Base-by-base conservation (phyloP, 2,329 filamentous ascomycete genomes). In the Fusarium decemcellulare region DNA sequence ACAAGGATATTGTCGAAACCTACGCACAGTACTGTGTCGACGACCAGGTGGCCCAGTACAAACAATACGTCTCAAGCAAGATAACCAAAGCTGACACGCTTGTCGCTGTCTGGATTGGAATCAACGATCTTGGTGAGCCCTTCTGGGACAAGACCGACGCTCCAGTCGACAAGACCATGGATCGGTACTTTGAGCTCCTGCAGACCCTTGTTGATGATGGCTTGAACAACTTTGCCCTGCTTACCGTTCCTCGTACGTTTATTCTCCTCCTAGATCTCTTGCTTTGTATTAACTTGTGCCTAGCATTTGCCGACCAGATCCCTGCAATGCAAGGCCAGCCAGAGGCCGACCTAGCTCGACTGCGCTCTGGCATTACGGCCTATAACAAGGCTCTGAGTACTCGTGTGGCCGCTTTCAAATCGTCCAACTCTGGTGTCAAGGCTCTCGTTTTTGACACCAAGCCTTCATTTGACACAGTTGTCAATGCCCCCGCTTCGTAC, bases 61-160 rank as follows among this genome's bases (percentile, higher is more conserved):
- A 70, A 14, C 48, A 70, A 43, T 70, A 72, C 29, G 50, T 70
- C 11, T 59, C 67, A 2, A 29, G 58, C 0, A 58, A 58, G n/a
- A 56, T 67, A 1, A 48, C 23, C 11, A 23, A 50, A 0, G 23
- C 27, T 0, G 44, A 72, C 0, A 59, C 61, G 0, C 48, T 72
- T 8, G 59, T 70, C 6, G 63, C 61, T 6, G 63, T 72, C 23
- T 72, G 70, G 70, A 70, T 72, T 6, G 70, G 70, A 1, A 72
- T 72, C 15, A 72, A 72, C 29, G 70, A 72, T 29, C 60, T 72
- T 15, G 70, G 70, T 0, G 67, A 72, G 34, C 55, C 70, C 0
- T 72, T 68, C 29, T 72, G 69, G 70, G 63, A 66, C 10, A 63
- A 58, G 46, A 57, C 58, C 0, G 60, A 44, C 4, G 55, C 70